Percentiles rank a stretch among this genome's conserved stretches.
These are phyloP conservation scores for Zymoseptoria crescenta DNA, from an alignment of 2,329 filamentous ascomycete species.

Conservation along the genomic window DNA sequence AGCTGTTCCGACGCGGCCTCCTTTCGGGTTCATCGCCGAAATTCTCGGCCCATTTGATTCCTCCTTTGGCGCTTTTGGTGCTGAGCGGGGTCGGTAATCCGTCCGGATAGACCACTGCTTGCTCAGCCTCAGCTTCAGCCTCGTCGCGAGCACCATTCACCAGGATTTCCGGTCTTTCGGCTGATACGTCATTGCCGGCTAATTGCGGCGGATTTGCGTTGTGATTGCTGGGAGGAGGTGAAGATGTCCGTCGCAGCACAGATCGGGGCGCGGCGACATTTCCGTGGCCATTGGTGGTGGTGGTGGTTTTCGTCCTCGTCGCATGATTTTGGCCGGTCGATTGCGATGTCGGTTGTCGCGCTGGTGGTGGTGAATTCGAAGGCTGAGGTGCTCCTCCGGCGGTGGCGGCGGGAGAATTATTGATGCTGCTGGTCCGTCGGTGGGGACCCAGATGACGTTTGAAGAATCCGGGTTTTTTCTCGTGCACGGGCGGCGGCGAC, in stretches of 20 bases:
- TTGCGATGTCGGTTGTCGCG: neutral
- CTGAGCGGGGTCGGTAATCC: slow-evolving; percentile 13
- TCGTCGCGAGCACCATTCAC: slow-evolving; percentile 9
- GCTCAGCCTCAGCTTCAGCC: slow-evolving; percentile 2
- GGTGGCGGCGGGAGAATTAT: slow-evolving; percentile 1
- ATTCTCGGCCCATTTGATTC: slow-evolving; percentile 18
- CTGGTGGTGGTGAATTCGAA: neutral
- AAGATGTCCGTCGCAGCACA: neutral
- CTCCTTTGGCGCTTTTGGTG: slow-evolving; percentile 15
- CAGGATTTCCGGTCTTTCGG: neutral
- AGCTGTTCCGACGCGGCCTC: slow-evolving; percentile 20
- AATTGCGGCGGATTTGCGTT: neutral
- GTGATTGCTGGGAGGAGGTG: neutral
- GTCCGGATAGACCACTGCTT: slow-evolving; percentile 9
- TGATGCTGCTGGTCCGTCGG: slow-evolving; percentile 11
- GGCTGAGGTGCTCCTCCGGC: neutral
- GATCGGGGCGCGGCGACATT: neutral
- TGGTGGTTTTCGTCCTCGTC: neutral
- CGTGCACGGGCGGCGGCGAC: slow-evolving; percentile 8
- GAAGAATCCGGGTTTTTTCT: slow-evolving; percentile 16
- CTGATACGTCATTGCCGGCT: neutral
- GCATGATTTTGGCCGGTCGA: neutral
- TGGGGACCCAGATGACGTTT: slow-evolving; percentile 14
- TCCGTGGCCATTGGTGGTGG: neutral
- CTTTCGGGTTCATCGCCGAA: slow-evolving; percentile 2